These are phyloP conservation scores for Microcera coccophila DNA, from an alignment of 2,329 filamentous ascomycete species.

Conservation along the genomic window DNA sequence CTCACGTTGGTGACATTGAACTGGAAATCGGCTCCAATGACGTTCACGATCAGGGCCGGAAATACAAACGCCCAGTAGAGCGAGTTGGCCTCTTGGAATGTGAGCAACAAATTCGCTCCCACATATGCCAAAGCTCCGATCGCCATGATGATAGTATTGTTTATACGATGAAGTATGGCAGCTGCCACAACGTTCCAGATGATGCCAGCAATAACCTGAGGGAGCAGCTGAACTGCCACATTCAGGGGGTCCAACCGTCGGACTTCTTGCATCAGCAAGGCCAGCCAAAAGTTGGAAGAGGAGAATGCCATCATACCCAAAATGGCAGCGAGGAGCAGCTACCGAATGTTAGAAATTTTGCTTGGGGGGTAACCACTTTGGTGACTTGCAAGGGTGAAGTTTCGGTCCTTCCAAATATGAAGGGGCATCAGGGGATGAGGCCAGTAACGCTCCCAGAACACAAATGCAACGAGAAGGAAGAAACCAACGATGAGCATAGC, in stretches of 20 bases:
- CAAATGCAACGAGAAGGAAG: conserved; percentile 51
- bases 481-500: conserved; percentile 58
- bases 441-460: conserved; percentile 58
- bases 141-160: conserved; percentile 59
- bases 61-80: conserved; percentile 65
- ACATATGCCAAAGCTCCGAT: conserved; percentile 40
- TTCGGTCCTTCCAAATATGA: conserved; percentile 55
- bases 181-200: conserved; percentile 61
- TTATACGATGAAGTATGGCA: conserved; percentile 57
- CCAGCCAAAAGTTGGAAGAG: conserved; percentile 58
- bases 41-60: conserved; percentile 55
- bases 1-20: conserved; percentile 66
- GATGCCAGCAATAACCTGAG: conserved; percentile 61
- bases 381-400: conserved; percentile 57
- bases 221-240: conserved; percentile 61
- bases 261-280: conserved; percentile 62
- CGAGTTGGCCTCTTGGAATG: conserved; percentile 51
- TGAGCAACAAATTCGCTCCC: conserved; percentile 46
- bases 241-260: conserved; percentile 49
- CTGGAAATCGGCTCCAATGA: conserved; percentile 64
- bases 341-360: conserved; percentile 5
- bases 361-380: not conserved
- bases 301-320: conserved; percentile 62
- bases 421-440: conserved; percentile 50
- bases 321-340: conserved; percentile 54